phyloP scores from a whole-genome alignment of 2,329 filamentous ascomycete species.

The Chaetomiaceae sp. region DNA sequence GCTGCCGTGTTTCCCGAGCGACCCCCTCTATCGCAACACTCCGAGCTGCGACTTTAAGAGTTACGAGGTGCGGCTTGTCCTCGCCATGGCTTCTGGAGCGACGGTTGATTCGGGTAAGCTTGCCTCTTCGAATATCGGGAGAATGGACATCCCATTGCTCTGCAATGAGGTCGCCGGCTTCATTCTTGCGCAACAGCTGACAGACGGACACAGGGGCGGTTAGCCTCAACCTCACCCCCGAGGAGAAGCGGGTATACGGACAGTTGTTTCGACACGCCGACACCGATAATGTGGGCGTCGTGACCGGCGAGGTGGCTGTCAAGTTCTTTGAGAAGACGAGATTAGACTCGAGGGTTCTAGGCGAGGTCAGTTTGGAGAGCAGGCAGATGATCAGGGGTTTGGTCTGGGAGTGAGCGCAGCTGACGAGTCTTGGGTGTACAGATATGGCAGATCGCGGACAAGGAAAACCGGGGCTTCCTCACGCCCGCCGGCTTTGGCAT shows the following conservation, averaged over 20 bases:
- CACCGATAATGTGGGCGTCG: conserved; percentile 83
- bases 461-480: conserved; percentile 89
- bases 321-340: conserved; percentile 97
- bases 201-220: conserved; percentile 44
- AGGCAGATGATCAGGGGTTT: not conserved
- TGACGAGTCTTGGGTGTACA: conserved; percentile 38
- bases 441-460: conserved; percentile 99
- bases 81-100: conserved; percentile 30
- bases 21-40: not conserved
- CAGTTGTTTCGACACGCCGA: conserved; percentile 93
- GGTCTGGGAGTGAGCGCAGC: conserved; percentile 7
- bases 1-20: not conserved
- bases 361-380: conserved; percentile 61
- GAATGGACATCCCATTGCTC: not conserved
- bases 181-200: conserved; percentile 9
- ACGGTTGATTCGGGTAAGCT: conserved; percentile 27
- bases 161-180: not conserved
- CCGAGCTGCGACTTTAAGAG: not conserved
- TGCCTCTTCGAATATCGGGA: not conserved
- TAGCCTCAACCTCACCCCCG: conserved; percentile 78
- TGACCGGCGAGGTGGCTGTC: conserved; percentile 93
- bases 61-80: conserved; percentile 13
- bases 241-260: conserved; percentile 91
- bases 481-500: conserved; percentile 91
- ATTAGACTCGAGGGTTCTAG: conserved; percentile 77